phyloP scores from a whole-genome alignment of 305 asterid species.

The Stenogyne calaminthoides region DNA sequence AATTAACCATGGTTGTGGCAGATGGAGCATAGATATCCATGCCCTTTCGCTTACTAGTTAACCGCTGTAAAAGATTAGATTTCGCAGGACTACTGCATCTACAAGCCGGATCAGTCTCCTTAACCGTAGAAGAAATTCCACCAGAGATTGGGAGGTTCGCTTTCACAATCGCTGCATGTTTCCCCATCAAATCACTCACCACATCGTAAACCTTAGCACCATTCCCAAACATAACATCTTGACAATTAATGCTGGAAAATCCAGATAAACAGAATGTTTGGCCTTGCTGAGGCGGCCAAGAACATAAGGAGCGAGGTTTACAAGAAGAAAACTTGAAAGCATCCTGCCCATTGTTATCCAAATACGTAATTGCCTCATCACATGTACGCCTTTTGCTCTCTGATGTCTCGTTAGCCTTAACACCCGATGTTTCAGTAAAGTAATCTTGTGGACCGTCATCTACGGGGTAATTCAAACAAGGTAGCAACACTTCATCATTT shows the following conservation, averaged over 20 bases:
- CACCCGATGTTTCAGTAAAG: conserved; percentile 33
- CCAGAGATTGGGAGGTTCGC: conserved; percentile 29
- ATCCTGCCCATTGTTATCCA: conserved; percentile 13
- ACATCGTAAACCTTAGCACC: conserved; percentile 18
- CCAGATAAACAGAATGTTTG: not conserved
- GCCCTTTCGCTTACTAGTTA: no score
- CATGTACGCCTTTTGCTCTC: conserved; percentile 20
- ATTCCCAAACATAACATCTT: conserved; percentile 32
- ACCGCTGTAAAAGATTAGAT: not conserved
- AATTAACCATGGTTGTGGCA: no score
- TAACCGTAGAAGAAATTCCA: not conserved
- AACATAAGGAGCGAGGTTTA: conserved; percentile 33
- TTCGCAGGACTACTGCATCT: not conserved
- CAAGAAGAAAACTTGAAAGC: conserved; percentile 34
- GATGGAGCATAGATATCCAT: no score
- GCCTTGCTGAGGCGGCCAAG: conserved; percentile 42
- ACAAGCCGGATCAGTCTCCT: not conserved
- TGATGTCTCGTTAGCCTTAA: conserved; percentile 24
- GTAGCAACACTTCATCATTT: no score
- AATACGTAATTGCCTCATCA: conserved; percentile 31
- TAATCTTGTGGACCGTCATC: conserved; percentile 39
- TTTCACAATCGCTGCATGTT: conserved; percentile 46
- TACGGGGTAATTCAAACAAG: not conserved
- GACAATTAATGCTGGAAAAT: conserved; percentile 25
- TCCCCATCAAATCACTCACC: conserved; percentile 28